Base-by-base conservation (phyloP, 2,329 filamentous ascomycete genomes). In the Xylaria multiplex region DNA sequence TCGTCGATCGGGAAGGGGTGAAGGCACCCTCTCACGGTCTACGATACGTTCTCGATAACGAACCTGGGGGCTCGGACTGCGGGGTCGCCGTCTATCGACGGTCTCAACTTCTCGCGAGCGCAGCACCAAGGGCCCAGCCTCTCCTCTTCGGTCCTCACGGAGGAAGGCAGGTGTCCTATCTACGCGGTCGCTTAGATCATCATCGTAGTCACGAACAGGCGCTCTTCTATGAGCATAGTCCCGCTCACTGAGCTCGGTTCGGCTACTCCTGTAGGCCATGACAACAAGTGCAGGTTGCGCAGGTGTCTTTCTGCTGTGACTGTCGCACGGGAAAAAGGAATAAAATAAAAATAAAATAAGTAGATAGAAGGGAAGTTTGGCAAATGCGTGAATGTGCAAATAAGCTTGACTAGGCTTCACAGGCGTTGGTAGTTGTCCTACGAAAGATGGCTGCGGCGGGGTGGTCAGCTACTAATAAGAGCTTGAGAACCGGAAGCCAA, bases 81-180 rank as follows among this genome's bases (percentile, higher is more conserved):
- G 82, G 59, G 81, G 80, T 58, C 84, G 79, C 43, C 77, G 76
- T 48, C 80, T 78, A 74, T 87, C 85, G 65, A 85, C 73, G 0
- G 83, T 85, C 77, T 88, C 86, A 57, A 87, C 79, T 62, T 88
- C 85, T 52, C 85, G 81, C 70, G 84, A 79, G 58, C 86, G 83
- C 54, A 88, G 80, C 19, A 88, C 85, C 72, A 88, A 76, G 43
- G 82, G 80, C 2, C 85, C 85, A 30, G 81, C 77, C 64, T 87
- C 85, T 30, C 76, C 65, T 14, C 82, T 82, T 62, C 84, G 80
- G 46, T 86, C 84, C 2, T 86, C 82, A 56, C 84, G 82, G 64
- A 88, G 75, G 71, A 87, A 87, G 59, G 81, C 78, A 2, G 84
- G 84, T 48, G 82, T 78, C 48, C 83, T 81, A 62, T 79, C 74